A percentile compares a stretch with the other conserved stretches of the same genome.
Conservation (phyloP, 352 stramenopile species). For the Phytophthora melonis region DNA sequence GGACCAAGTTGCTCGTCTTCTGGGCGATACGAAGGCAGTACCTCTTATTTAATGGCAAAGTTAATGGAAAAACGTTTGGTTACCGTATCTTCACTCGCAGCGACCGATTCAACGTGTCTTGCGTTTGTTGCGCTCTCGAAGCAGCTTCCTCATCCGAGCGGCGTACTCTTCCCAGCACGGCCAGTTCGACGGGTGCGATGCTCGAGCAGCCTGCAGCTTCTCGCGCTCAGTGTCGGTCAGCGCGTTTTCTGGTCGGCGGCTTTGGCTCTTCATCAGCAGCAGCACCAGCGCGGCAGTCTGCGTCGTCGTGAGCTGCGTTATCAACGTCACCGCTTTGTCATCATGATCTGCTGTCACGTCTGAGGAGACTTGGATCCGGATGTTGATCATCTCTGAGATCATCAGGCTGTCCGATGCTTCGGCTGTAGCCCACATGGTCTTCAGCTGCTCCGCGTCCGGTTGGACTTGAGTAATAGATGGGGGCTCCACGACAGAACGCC, state of each 20-base stretch:
- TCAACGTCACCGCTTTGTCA: slow-evolving; percentile 13
- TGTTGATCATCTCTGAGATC: slow-evolving; percentile 46
- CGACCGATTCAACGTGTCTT: slow-evolving; percentile 10
- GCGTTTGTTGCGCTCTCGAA: slow-evolving; percentile 30
- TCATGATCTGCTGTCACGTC: not conserved
- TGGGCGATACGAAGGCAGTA: slow-evolving; percentile 23
- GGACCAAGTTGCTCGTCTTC: not conserved
- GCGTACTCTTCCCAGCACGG: slow-evolving; percentile 37
- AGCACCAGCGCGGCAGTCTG: slow-evolving; percentile 42
- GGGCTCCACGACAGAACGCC: not conserved
- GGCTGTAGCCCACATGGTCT: slow-evolving; percentile 36
- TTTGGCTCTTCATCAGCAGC: slow-evolving; percentile 63
- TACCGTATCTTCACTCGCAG: not conserved
- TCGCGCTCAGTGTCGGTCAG: slow-evolving; percentile 32
- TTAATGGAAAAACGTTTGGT: not conserved
- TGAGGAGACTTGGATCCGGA: slow-evolving; percentile 21
- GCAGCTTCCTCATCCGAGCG: slow-evolving; percentile 31
- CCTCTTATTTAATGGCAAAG: slow-evolving; percentile 42
- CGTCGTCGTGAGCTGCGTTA: slow-evolving; percentile 5
- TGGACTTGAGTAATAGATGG: not conserved
- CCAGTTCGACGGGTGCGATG: slow-evolving; percentile 23
- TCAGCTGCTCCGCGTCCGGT: slow-evolving; percentile 15
- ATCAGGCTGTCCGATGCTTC: slow-evolving; percentile 38
- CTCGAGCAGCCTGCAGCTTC: slow-evolving; percentile 20
- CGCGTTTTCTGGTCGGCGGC: slow-evolving; percentile 31